A percentile compares a stretch with the other conserved stretches of the same genome.
Evolutionary conservation across 2,329 filamentous ascomycete genomes (phyloP).

Genomic region (Lachnellula arida): DNA sequence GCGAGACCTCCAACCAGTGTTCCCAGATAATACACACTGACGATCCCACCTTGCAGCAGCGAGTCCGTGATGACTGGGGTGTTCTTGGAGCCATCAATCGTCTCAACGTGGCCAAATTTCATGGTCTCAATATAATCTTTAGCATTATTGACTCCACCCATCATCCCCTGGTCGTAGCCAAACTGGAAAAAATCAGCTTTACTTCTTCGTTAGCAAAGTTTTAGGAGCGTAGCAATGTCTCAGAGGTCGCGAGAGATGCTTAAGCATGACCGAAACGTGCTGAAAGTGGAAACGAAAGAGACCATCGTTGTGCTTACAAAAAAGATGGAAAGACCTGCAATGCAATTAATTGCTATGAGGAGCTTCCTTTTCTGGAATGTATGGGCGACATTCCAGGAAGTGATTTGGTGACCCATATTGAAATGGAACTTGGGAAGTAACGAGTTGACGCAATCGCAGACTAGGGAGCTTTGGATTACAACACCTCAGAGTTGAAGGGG

Average conservation of each 20-base stretch:
- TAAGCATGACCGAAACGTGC: too few species aligned
- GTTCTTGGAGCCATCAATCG: slow-evolving; percentile 33
- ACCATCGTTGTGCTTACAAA: slow-evolving; percentile 11
- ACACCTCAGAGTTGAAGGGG: too few species aligned
- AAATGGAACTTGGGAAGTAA: slow-evolving; percentile 38
- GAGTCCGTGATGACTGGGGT: slow-evolving; percentile 54
- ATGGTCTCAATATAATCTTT: slow-evolving; percentile 60
- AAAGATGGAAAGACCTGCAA: slow-evolving; percentile 56
- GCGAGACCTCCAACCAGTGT: slow-evolving; percentile 59
- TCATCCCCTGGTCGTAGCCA: slow-evolving; percentile 39
- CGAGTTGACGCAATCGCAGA: too few species aligned
- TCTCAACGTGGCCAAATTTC: slow-evolving; percentile 56
- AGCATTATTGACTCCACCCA: slow-evolving; percentile 63
- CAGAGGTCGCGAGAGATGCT: too few species aligned
- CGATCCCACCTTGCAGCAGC: slow-evolving; percentile 59
- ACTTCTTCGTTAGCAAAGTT: too few species aligned
- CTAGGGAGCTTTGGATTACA: too few species aligned
- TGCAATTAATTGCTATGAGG: slow-evolving; percentile 56
- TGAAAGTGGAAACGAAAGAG: too few species aligned
- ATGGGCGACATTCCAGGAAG: slow-evolving; percentile 43
- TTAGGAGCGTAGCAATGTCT: too few species aligned
- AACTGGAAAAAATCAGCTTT: slow-evolving; percentile 17
- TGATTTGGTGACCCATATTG: slow-evolving; percentile 23
- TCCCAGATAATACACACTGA: slow-evolving; percentile 51
- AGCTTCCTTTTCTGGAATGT: slow-evolving; percentile 50